These are phyloP conservation scores for Phaffomyces opuntiae DNA, from an alignment of 805 yeast genomes.

Conservation along the genomic window DNA sequence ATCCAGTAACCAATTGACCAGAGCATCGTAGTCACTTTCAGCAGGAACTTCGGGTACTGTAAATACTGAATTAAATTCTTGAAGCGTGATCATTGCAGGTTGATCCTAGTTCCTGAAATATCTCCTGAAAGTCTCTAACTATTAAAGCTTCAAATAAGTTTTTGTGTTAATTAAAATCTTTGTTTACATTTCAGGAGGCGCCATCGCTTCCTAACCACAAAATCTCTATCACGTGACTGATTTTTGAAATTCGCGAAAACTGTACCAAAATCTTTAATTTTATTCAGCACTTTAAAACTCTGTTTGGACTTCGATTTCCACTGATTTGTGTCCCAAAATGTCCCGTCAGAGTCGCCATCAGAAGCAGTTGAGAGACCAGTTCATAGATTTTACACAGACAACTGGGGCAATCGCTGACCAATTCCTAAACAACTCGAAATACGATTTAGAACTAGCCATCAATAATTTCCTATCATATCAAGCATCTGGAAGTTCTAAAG, in stretches of 20 bases:
- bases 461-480: conserved; percentile 20
- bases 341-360: conserved; percentile 15
- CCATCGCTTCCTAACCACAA: too few species aligned
- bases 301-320: too few species aligned
- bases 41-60: conserved; percentile 12
- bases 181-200: too few species aligned
- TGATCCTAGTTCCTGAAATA: too few species aligned
- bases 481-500: conserved; percentile 11
- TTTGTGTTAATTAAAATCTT: too few species aligned
- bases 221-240: neutral
- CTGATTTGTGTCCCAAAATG: conserved; percentile 6
- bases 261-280: too few species aligned
- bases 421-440: conserved; percentile 15
- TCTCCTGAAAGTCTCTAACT: too few species aligned
- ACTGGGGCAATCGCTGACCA: conserved; percentile 18
- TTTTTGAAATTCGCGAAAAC: too few species aligned
- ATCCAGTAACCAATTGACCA: conserved; percentile 18
- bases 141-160: too few species aligned
- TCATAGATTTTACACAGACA: conserved; percentile 23
- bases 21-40: conserved; percentile 18
- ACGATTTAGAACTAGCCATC: conserved; percentile 24
- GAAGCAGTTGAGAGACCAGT: conserved; percentile 22
- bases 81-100: neutral
- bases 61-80: conserved; percentile 12
- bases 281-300: too few species aligned